Percentiles rank a stretch among this genome's conserved stretches.
phyloP scores from a whole-genome alignment of 768 basidiomycete species.

The Chalciporus piperatus region DNA sequence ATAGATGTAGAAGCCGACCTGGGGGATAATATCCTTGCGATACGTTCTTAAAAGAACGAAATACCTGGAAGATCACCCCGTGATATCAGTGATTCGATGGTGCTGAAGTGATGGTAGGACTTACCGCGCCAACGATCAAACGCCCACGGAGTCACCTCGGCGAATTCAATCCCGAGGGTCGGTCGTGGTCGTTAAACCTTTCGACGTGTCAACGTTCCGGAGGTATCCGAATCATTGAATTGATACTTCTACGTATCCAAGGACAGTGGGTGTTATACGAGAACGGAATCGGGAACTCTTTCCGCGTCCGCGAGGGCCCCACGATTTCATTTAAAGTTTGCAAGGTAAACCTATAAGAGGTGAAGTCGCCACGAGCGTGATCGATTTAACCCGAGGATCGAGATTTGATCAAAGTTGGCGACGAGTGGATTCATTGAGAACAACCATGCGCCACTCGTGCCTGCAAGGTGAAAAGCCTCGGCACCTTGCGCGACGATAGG shows the following conservation, averaged over 20 bases:
- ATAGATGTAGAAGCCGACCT: no score
- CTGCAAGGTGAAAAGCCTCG: slow-evolving; percentile 40
- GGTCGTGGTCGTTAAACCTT: no score
- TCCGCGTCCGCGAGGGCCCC: slow-evolving; percentile 69
- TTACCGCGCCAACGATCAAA: slow-evolving; percentile 46
- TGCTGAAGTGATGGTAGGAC: slow-evolving; percentile 9
- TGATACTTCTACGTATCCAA: slow-evolving; percentile 37
- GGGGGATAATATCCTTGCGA: no score
- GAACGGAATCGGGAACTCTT: slow-evolving; percentile 69
- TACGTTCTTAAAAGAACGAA: no score
- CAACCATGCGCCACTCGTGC: slow-evolving; percentile 13
- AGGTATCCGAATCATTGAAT: no score
- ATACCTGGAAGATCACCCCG: no score
- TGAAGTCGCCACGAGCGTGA: background rate
- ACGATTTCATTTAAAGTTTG: slow-evolving; percentile 52
- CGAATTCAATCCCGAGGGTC: no score
- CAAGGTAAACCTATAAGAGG: slow-evolving; percentile 43
- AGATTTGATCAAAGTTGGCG: background rate
- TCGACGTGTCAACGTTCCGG: no score
- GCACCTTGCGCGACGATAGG: slow-evolving; percentile 50
- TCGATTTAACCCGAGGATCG: background rate
- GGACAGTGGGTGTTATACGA: slow-evolving; percentile 37
- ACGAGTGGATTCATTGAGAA: slow-evolving; percentile 39
- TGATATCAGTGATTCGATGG: background rate
- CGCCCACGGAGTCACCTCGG: no score